phyloP scores from a whole-genome alignment of 306 rosid genomes.

The Aeschynomene evenia region DNA sequence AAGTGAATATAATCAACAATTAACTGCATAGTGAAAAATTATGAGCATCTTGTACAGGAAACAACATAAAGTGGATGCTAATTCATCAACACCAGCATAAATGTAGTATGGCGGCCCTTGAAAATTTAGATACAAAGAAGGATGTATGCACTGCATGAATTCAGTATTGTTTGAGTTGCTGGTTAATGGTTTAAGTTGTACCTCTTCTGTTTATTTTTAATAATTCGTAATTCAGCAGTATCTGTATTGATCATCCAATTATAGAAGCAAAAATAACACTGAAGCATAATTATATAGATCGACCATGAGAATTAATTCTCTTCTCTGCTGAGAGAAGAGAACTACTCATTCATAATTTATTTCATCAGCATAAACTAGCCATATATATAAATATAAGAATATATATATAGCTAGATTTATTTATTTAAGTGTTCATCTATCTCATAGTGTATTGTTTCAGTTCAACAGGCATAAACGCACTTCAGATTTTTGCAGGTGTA shows the following conservation, averaged over 20 bases:
- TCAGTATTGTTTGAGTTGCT: not conserved
- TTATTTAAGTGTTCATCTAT: not conserved
- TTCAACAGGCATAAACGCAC: slow-evolving; percentile 17
- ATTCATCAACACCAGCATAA: not conserved
- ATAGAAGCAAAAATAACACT: no score
- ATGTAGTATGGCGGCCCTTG: not conserved
- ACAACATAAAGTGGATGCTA: no score
- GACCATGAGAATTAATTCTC: not conserved
- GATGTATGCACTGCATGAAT: not conserved
- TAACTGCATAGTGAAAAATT: not conserved
- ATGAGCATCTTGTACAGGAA: no score
- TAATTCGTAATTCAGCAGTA: not conserved
- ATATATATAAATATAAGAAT: not conserved
- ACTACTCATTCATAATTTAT: slow-evolving; percentile 1
- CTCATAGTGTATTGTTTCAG: no score
- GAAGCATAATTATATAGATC: no score
- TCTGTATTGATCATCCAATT: not conserved
- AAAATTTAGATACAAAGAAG: not conserved
- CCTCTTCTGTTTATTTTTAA: not conserved
- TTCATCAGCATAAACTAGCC: slow-evolving; percentile 8
- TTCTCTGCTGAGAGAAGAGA: not conserved
- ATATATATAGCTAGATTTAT: not conserved
- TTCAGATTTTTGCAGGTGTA: slow-evolving; percentile 29
- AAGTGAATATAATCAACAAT: not conserved
- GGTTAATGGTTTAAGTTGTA: not conserved